These are phyloP conservation scores for Melanogaster broomeanus DNA, from an alignment of 768 basidiomycete genomes.

Conservation along the genomic window DNA sequence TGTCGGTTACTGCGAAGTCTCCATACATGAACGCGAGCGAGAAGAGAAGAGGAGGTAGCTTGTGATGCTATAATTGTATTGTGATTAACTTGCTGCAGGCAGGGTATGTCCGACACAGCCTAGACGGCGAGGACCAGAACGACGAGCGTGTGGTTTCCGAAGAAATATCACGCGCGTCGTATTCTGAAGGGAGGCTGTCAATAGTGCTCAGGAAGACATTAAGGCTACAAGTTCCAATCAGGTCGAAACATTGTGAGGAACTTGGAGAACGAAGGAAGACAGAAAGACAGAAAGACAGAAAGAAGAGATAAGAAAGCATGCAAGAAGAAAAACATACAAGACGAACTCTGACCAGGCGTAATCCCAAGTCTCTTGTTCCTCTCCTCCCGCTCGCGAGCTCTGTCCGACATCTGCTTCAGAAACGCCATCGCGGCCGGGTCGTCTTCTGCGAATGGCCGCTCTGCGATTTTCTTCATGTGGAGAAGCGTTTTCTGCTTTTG, in stretches of 20 bases:
- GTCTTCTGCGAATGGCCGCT: conserved; percentile 22
- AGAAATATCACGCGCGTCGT: conserved; percentile 90
- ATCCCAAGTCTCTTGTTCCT: conserved; percentile 29
- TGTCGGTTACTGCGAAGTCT: conserved; percentile 88
- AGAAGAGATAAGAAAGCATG: too few relatives aligned
- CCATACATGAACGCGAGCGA: conserved; percentile 88
- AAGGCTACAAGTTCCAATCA: too few relatives aligned
- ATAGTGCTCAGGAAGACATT: not conserved
- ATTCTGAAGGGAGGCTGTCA: conserved; percentile 48
- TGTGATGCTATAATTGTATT: conserved; percentile 56
- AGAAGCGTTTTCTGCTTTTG: conserved; percentile 42
- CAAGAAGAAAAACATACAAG: too few relatives aligned
- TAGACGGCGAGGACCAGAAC: conserved; percentile 80
- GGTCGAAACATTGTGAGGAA: too few relatives aligned
- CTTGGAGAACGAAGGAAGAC: too few relatives aligned
- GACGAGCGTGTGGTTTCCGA: conserved; percentile 87
- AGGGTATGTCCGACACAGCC: conserved; percentile 60
- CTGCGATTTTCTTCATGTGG: conserved; percentile 49
- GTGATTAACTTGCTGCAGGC: not conserved
- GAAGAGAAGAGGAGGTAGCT: conserved; percentile 80
- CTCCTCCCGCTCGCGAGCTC: conserved; percentile 27
- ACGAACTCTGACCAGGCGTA: conserved; percentile 14
- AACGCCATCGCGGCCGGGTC: conserved; percentile 11
- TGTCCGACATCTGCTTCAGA: conserved; percentile 21
- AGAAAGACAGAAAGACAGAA: too few relatives aligned